phyloP scores from a whole-genome alignment of 202 grass and related monocot species.

The Zoysia matrella region DNA sequence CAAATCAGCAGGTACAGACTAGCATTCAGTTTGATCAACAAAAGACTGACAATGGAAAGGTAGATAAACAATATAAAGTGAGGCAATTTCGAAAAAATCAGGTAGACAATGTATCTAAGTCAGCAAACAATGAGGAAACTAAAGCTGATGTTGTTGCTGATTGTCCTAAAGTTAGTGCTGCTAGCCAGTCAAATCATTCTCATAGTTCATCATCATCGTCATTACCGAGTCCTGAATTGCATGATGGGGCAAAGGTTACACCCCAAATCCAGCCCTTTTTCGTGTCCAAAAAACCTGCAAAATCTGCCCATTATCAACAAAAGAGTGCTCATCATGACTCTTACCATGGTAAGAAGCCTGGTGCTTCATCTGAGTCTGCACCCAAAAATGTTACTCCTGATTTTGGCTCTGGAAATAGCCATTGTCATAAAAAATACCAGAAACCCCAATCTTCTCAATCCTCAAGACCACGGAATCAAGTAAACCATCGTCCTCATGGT shows the following conservation, averaged over 20 bases:
- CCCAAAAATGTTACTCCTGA: conserved; percentile 18
- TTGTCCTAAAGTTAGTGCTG: conserved; percentile 37
- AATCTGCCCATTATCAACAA: no score
- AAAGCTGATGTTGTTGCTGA: conserved; percentile 42
- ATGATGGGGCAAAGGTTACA: conserved; percentile 48
- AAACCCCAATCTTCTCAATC: conserved; percentile 53
- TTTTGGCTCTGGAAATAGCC: conserved; percentile 35
- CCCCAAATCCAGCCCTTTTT: no score
- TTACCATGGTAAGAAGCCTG: no score
- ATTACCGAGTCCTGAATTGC: conserved; percentile 52
- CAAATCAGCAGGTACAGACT: conserved; percentile 48
- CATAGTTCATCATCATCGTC: conserved; percentile 28
- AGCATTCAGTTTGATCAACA: conserved; percentile 52
- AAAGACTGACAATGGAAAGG: conserved; percentile 60
- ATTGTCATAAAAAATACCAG: conserved; percentile 54
- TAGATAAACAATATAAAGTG: conserved; percentile 60
- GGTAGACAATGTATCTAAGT: conserved; percentile 42
- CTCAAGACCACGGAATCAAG: conserved; percentile 50
- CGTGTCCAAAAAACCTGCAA: no score
- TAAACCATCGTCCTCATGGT: conserved; percentile 44
- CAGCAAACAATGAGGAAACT: conserved; percentile 49
- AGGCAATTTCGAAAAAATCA: conserved; percentile 62
- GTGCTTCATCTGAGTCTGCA: no score
- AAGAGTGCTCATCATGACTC: no score
- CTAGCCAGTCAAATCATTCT: conserved; percentile 48